These are phyloP conservation scores for Eutypella sp. DNA, from an alignment of 2,329 filamentous ascomycete genomes.

Conservation along the genomic window DNA sequence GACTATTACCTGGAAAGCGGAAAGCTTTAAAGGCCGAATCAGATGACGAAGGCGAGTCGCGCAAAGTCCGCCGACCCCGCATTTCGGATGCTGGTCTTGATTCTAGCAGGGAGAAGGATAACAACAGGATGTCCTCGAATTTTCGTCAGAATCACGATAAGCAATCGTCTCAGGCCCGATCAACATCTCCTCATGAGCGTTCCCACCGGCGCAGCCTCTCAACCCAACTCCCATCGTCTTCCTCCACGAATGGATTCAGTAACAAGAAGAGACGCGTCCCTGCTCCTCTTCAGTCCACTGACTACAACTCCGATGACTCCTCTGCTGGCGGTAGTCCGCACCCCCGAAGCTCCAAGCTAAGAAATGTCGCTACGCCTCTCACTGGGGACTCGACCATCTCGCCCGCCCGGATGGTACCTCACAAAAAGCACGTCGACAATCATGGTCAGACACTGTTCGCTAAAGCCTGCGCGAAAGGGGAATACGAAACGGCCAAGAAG, in stretches of 20 bases:
- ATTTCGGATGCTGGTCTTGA: conserved; percentile 41
- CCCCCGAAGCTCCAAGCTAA: conserved; percentile 53
- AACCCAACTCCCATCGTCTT: conserved; percentile 53
- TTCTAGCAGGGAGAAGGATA: conserved; percentile 25
- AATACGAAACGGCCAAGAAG: conserved; percentile 72
- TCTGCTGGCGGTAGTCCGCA: conserved; percentile 56
- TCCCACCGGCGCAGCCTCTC: conserved; percentile 60
- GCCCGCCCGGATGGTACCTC: conserved; percentile 62
- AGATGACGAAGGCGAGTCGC: conserved; percentile 51
- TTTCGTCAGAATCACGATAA: conserved; percentile 28
- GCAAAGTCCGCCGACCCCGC: conserved; percentile 50
- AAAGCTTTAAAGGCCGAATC: conserved; percentile 51
- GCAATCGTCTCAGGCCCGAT: conserved; percentile 37
- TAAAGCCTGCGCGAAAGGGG: conserved; percentile 82
- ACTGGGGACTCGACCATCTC: conserved; percentile 58
- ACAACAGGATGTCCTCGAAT: conserved; percentile 29
- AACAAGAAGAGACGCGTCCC: conserved; percentile 59
- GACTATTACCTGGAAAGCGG: conserved; percentile 44
- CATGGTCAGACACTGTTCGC: conserved; percentile 88
- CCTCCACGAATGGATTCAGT: conserved; percentile 46
- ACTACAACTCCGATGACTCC: conserved; percentile 65
- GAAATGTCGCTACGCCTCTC: conserved; percentile 50
- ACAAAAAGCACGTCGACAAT: conserved; percentile 85
- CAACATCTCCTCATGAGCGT: conserved; percentile 55
- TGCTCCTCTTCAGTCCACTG: conserved; percentile 55